These are phyloP conservation scores for Nemania sp. DNA, from an alignment of 2,329 filamentous ascomycete genomes.

Conservation along the genomic window DNA sequence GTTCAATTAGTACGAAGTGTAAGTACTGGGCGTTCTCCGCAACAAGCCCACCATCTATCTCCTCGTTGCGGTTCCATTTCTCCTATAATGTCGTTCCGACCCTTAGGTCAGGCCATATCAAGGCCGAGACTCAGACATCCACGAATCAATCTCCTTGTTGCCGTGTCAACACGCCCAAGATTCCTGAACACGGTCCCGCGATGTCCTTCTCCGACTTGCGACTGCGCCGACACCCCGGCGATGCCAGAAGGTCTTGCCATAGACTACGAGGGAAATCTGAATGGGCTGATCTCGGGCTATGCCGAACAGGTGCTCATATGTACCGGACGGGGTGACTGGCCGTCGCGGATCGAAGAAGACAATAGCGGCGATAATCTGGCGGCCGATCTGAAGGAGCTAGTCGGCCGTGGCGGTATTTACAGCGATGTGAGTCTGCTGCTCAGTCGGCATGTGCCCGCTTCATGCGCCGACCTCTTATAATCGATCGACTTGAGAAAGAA, in stretches of 20 bases:
- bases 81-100: constrained; percentile 33
- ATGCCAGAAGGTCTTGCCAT: constrained; percentile 73
- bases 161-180: not conserved
- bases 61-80: not conserved
- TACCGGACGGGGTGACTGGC: constrained; percentile 81
- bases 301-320: constrained; percentile 82
- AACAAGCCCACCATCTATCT: too few species aligned
- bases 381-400: constrained; percentile 71
- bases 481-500: too few species aligned
- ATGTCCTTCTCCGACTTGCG: constrained; percentile 78
- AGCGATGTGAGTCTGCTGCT: constrained; percentile 60
- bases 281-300: constrained; percentile 78
- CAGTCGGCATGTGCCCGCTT: not conserved
- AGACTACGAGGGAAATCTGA: constrained; percentile 70
- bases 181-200: constrained; percentile 48
- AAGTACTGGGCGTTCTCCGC: too few species aligned
- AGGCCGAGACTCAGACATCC: constrained; percentile 6
- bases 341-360: constrained; percentile 82
- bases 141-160: not conserved
- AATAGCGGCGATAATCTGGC: constrained; percentile 68
- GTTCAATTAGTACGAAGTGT: too few species aligned
- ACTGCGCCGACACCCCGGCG: constrained; percentile 68
- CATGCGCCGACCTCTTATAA: constrained; percentile 24
- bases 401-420: constrained; percentile 68
- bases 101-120: constrained; percentile 24